These are phyloP conservation scores for Tremella mesenterica DNA, from an alignment of 768 basidiomycete genomes.

Conservation along the genomic window DNA sequence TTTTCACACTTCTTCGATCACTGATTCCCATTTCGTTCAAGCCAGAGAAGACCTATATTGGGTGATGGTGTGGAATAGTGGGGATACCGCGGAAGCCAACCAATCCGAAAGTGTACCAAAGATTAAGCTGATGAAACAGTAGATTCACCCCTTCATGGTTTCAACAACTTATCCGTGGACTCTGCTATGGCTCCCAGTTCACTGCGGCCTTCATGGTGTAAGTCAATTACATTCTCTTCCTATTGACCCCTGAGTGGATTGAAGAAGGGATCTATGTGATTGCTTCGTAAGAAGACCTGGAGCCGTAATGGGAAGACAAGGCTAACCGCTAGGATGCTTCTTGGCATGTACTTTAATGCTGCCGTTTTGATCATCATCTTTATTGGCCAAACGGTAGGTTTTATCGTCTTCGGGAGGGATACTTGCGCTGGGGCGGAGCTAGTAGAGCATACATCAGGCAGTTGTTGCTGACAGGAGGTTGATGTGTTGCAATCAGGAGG, in stretches of 20 bases:
- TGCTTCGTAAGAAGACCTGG: no score
- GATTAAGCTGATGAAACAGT: constrained; percentile 5
- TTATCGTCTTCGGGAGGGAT: constrained; percentile 30
- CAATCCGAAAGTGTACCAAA: no score
- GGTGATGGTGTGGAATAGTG: no score
- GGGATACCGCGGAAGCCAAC: no score
- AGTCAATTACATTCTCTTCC: constrained; percentile 3
- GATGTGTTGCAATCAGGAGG: no score
- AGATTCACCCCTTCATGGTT: constrained; percentile 26
- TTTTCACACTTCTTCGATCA: no score
- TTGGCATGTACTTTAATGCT: constrained; percentile 44
- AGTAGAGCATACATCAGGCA: background rate
- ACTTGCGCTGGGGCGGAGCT: constrained; percentile 11
- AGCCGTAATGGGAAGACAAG: no score
- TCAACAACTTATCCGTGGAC: constrained; percentile 37
- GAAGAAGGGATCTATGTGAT: no score
- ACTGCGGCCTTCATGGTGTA: constrained; percentile 37
- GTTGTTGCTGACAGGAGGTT: background rate
- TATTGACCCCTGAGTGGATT: background rate
- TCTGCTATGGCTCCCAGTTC: constrained; percentile 39
- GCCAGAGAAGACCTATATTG: no score
- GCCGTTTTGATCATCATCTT: constrained; percentile 43
- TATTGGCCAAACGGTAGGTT: constrained; percentile 32
- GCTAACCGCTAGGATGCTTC: constrained; percentile 17
- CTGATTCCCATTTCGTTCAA: no score